Base-by-base conservation (phyloP, 257 asterid genomes). In the Solanum neorickii region DNA sequence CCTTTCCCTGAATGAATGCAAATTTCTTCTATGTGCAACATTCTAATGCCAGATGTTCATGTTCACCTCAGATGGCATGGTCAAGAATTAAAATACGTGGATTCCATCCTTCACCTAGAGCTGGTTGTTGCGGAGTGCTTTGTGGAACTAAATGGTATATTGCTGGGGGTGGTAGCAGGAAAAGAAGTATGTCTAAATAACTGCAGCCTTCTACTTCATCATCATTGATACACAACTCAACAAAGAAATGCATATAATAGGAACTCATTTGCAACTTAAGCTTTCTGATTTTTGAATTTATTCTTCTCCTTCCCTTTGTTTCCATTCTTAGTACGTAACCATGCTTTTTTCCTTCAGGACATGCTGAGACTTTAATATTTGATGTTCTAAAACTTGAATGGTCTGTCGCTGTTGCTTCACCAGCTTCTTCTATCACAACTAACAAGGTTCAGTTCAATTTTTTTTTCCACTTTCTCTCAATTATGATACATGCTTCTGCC, bases 41-140 rank as follows among this genome's bases (percentile, higher is more conserved):
- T 18, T 86, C 42, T 88, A 75, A 89, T 85, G 66, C 75, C 33
- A 86, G 62, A 35, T 83, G 13, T 82, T 49, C 75, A 52, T 59
- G 83, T 88, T 89, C 75, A 87, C 84, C 90, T 83, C 96, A 97
- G 99, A 97, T 97, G 99, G 94, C 94, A 44, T 97, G 99, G 99
- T 92, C 98, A 78, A 94, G 95, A 91, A 93, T 97, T 68, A 97
- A 96, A 90, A 89, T 90, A 85, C 94, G 95, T 85, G 98, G 99
- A 73, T 96, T 93, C 83, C 99, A 96, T 91, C 99, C 99, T 83
- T 95, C 98, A 21, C 99, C 99, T 86, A 92, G 99, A 93, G 96
- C 99, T 88, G 99, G 99, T 59, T 96, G 98, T 89, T 93, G 99
- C 62, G 98, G 99, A 84, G 99, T 96, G 83, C 97, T 97, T 35